A percentile compares a stretch with the other conserved stretches of the same genome.
Evolutionary conservation across 2,329 filamentous ascomycete species (phyloP).

Genomic region (Plectosphaerella cucumerina): DNA sequence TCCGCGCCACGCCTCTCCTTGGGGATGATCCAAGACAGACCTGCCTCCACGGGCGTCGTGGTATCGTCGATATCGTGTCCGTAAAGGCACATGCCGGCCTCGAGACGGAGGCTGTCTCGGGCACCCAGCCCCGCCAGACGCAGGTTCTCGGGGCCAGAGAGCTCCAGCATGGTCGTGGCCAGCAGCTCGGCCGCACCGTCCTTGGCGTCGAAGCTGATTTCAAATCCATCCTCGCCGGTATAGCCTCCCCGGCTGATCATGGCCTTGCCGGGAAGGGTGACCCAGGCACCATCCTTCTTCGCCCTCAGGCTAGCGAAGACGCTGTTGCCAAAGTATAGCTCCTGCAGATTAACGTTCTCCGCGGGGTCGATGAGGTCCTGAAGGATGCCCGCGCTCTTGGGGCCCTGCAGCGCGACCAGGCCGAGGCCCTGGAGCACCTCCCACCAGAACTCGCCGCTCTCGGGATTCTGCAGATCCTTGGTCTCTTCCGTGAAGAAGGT

Average conservation of each 20-base stretch:
- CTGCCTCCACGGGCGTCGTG: conserved; percentile 56
- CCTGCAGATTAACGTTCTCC: conserved; percentile 51
- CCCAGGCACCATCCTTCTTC: conserved; percentile 39
- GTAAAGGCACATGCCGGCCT: conserved; percentile 99
- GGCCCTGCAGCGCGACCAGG: conserved; percentile 86
- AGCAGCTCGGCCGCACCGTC: conserved; percentile 42
- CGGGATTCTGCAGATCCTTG: conserved; percentile 49
- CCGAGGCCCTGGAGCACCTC: conserved; percentile 68
- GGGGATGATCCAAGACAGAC: conserved; percentile 73
- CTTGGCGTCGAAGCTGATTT: conserved; percentile 66
- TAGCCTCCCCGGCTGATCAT: conserved; percentile 87
- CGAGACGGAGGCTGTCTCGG: conserved; percentile 85
- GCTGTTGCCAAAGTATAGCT: conserved; percentile 79
- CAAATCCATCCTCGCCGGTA: conserved; percentile 97
- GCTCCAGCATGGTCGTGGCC: conserved; percentile 51
- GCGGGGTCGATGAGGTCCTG: conserved; percentile 54
- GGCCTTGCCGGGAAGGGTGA: conserved; percentile 41
- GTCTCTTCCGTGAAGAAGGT: conserved; percentile 72
- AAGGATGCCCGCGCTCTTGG: conserved; percentile 68
- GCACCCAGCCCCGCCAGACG: conserved; percentile 86
- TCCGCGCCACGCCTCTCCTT: conserved; percentile 60
- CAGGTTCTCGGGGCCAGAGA: conserved; percentile 59
- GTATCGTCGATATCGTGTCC: conserved; percentile 90
- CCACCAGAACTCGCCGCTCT: conserved; percentile 60
- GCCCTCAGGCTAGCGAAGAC: conserved; percentile 62